Evolutionary conservation across 2,329 filamentous ascomycete genomes (phyloP), one percentile per base, ranked within the genome.

Genomic region (Fusarium clavum): DNA sequence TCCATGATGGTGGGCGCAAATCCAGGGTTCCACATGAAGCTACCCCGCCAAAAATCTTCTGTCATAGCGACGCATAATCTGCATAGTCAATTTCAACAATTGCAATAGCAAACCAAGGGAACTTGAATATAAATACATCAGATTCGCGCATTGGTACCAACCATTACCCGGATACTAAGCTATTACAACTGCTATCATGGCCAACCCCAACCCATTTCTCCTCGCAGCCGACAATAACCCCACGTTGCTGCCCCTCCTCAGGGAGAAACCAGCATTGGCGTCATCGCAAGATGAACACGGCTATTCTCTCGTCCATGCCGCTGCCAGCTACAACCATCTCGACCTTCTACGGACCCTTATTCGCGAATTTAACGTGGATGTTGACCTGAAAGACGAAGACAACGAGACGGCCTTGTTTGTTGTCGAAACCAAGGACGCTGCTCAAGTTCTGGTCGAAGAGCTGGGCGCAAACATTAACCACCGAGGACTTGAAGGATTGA

Each of bases 381-480:
- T 94, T 49, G 91, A 98, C 78, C 83, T 98, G 55, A 88, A 87
- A 71, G 96, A 99, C 77, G 93, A 97, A 79, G 96, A 99, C 78
- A 88, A 90, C 60, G 96, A 99, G 81, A 98, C 95, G 2, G 92
- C 95, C n/a, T 84, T 99, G 7, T 99, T 97, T 77, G 93, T 94
- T n/a, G 90, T 91, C 29, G 96, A 99, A 81, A 93, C 89, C 0
- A 84, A 92, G 51, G 90, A 92, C 6, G 91, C 94, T 45, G 95
- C 95, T 22, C 88, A 88, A 73, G 87, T 91, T 55, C 84, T 99
- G 10, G 88, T 98, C 5, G 93, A 97, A 76, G 94, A 97, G 79
- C 84, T 98, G 5, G 88, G 90, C 8, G 88, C 92, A 32, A 90
- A 97, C 73, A 79, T 88, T 40, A 81, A 81, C 22, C 83, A 91